phyloP scores from a whole-genome alignment of 2,329 filamentous ascomycete genomes.

The Chalara sp. region DNA sequence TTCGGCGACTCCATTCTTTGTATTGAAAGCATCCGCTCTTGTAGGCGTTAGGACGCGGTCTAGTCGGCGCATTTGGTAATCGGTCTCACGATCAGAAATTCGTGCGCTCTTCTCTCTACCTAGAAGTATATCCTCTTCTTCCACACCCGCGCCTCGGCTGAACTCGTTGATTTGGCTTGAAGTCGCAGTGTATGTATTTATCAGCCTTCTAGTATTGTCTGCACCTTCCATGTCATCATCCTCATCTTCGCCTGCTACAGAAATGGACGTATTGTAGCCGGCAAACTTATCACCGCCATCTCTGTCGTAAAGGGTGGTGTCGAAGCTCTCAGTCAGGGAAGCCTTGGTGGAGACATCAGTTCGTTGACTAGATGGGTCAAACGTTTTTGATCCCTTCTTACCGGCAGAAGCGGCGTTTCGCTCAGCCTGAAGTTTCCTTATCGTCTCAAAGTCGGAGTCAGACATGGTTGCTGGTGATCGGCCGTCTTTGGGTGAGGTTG shows the following conservation, averaged over 20 bases:
- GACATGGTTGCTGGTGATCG: constrained; percentile 40
- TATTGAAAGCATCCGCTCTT: constrained; percentile 78
- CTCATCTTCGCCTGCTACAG: constrained; percentile 70
- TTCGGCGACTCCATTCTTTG: constrained; percentile 57
- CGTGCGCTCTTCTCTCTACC: constrained; percentile 82
- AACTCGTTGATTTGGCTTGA: constrained; percentile 92
- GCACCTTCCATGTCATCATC: constrained; percentile 72
- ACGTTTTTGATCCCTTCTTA: constrained; percentile 76
- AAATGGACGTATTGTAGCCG: constrained; percentile 87
- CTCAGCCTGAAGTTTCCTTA: constrained; percentile 86
- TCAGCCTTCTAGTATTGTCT: constrained; percentile 68
- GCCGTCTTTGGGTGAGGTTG: too few species aligned
- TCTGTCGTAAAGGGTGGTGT: constrained; percentile 79
- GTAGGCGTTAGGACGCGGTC: constrained; percentile 82
- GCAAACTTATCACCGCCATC: constrained; percentile 74
- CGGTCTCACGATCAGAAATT: constrained; percentile 88
- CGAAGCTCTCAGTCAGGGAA: constrained; percentile 83
- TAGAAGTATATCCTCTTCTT: constrained; percentile 85
- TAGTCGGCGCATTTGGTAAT: constrained; percentile 94
- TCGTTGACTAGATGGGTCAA: constrained; percentile 74
- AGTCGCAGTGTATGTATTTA: constrained; percentile 94
- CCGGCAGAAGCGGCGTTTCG: constrained; percentile 72
- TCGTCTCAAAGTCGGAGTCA: constrained; percentile 79
- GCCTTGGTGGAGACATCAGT: constrained; percentile 81
- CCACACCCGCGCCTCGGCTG: constrained; percentile 73